Conservation (phyloP, 202 grass and related monocot species). For the Musa balbisiana region DNA sequence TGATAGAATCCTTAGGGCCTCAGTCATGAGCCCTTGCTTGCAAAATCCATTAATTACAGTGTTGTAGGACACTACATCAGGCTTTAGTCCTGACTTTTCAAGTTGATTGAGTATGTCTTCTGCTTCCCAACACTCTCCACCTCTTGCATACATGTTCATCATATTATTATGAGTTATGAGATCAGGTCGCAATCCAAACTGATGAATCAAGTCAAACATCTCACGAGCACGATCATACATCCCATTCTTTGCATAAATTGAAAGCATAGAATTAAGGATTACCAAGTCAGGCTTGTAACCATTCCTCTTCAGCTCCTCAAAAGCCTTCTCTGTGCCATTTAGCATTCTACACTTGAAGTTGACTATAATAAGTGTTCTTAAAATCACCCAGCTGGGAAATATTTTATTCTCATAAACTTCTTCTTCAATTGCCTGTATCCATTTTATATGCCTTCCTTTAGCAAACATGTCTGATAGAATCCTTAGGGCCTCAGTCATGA, state of each 20-base stretch:
- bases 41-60: slow-evolving; percentile 93
- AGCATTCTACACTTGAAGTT: slow-evolving; percentile 71
- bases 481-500: slow-evolving; percentile 74
- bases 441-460: too few species aligned
- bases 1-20: slow-evolving; percentile 67
- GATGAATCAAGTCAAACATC: slow-evolving; percentile 49
- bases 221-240: slow-evolving; percentile 51
- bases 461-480: slow-evolving; percentile 69
- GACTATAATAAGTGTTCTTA: slow-evolving; percentile 66
- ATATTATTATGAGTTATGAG: slow-evolving; percentile 83
- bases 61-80: slow-evolving; percentile 82
- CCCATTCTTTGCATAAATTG: slow-evolving; percentile 63
- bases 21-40: slow-evolving; percentile 75
- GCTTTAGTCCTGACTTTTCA: slow-evolving; percentile 42
- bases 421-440: too few species aligned
- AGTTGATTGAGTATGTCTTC: slow-evolving; percentile 70
- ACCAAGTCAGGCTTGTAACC: slow-evolving; percentile 85
- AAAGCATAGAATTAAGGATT: slow-evolving; percentile 85
- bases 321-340: slow-evolving; percentile 54
- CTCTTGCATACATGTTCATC: slow-evolving; percentile 89
- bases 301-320: slow-evolving; percentile 54
- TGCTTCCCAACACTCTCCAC: slow-evolving; percentile 63
- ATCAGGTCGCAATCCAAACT: slow-evolving; percentile 50
- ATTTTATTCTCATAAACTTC: too few species aligned
- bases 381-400: slow-evolving; percentile 73